Percentiles rank a stretch among this genome's conserved stretches.
These are phyloP conservation scores for Cicer bijugum DNA, from an alignment of 306 rosid species.

Conservation along the genomic window DNA sequence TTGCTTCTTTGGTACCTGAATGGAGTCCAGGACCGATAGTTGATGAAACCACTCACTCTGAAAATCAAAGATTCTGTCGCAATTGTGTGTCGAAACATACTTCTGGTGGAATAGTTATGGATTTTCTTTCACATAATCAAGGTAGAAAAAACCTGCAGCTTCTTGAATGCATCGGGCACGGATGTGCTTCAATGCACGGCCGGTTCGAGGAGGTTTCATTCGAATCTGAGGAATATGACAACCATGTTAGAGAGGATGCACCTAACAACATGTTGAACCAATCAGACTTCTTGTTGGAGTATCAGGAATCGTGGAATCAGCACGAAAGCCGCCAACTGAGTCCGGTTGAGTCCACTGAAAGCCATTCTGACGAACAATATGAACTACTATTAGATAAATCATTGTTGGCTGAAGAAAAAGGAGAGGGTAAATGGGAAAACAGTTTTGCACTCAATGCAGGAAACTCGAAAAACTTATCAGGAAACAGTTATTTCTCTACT, in stretches of 20 bases:
- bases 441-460: constrained; percentile 23
- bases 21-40: constrained; percentile 72
- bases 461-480: constrained; percentile 51
- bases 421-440: constrained; percentile 45
- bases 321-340: constrained; percentile 71
- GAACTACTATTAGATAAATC: constrained; percentile 57
- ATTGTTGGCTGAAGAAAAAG: constrained; percentile 42
- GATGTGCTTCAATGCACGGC: constrained; percentile 78
- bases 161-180: constrained; percentile 60
- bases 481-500: constrained; percentile 51
- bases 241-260: constrained; percentile 47
- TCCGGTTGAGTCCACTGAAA: constrained; percentile 66
- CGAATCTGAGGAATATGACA: constrained; percentile 60
- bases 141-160: constrained; percentile 51
- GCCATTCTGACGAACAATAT: constrained; percentile 67
- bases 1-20: constrained; percentile 77
- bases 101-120: constrained; percentile 55
- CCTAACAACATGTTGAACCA: constrained; percentile 47
- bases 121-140: constrained; percentile 50
- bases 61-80: constrained; percentile 58
- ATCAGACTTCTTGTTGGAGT: constrained; percentile 49
- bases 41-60: constrained; percentile 62
- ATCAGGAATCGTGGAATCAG: constrained; percentile 61
- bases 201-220: constrained; percentile 88
- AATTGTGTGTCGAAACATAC: constrained; percentile 66